These are phyloP conservation scores for Aspergillus hancockii DNA, from an alignment of 495 filamentous ascomycete species.

Conservation along the genomic window DNA sequence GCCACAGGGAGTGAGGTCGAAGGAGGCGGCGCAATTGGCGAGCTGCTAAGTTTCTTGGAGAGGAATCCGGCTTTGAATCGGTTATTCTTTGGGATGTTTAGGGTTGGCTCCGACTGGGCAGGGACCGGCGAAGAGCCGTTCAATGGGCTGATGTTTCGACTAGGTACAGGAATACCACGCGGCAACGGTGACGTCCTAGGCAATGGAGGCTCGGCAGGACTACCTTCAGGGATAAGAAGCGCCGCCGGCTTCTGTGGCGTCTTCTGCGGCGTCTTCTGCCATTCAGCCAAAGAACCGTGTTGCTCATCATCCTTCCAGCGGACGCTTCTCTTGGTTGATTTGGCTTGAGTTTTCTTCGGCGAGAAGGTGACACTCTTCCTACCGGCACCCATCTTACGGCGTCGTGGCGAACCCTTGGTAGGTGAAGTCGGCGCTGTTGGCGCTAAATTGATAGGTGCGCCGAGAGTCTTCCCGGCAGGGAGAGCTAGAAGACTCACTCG, in stretches of 20 bases:
- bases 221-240: constrained; percentile 45
- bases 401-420: constrained; percentile 74
- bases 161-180: constrained; percentile 44
- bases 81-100: constrained; percentile 55
- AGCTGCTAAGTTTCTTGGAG: constrained; percentile 68
- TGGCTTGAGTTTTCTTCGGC: constrained; percentile 72
- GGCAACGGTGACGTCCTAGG: constrained; percentile 49
- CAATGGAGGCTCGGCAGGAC: constrained; percentile 47
- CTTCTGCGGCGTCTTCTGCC: constrained; percentile 83
- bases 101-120: constrained; percentile 30
- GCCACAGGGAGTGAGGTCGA: constrained; percentile 59
- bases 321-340: constrained; percentile 69
- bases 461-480: constrained; percentile 31
- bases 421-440: constrained; percentile 51
- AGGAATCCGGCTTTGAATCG: constrained; percentile 93
- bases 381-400: constrained; percentile 66
- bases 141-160: constrained; percentile 36
- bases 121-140: constrained; percentile 34
- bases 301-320: constrained; percentile 91
- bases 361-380: constrained; percentile 84
- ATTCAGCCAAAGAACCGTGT: constrained; percentile 82
- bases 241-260: constrained; percentile 68
- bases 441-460: constrained; percentile 35
- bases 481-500: constrained; percentile 46
- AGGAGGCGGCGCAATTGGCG: constrained; percentile 62